These are phyloP conservation scores for Alternaria arbusti DNA, from an alignment of 2,329 filamentous ascomycete genomes.

Conservation along the genomic window DNA sequence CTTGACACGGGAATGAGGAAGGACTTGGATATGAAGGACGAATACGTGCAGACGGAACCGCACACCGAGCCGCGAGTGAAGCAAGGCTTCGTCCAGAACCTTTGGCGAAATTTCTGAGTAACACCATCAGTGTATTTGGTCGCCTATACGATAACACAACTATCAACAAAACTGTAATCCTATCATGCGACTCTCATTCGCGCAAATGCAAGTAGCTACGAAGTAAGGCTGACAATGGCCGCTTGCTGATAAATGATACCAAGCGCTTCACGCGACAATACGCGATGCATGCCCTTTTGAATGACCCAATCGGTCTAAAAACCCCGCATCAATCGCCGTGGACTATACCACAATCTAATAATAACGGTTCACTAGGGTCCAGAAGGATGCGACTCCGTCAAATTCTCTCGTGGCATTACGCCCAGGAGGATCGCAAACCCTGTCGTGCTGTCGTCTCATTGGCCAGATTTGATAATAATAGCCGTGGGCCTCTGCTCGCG, in stretches of 20 bases:
- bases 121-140: background rate
- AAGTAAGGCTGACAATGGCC: background rate
- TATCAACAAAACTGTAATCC: background rate
- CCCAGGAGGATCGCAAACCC: background rate
- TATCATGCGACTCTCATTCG: background rate
- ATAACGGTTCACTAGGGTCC: background rate
- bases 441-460: background rate
- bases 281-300: background rate
- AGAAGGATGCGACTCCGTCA: background rate
- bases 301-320: background rate
- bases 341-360: background rate
- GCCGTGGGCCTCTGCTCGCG: background rate
- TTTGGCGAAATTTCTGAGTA: constrained; percentile 17
- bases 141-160: background rate
- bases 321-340: background rate
- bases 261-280: background rate
- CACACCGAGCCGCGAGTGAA: constrained; percentile 8
- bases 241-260: background rate
- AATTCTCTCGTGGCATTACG: background rate
- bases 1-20: constrained; percentile 46
- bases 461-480: background rate
- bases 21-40: constrained; percentile 43
- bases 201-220: background rate
- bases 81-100: constrained; percentile 12
- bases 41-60: constrained; percentile 8